A percentile compares a stretch with the other conserved stretches of the same genome.
phyloP scores from a whole-genome alignment of 768 basidiomycete genomes.

The Tephrocybe sp. region DNA sequence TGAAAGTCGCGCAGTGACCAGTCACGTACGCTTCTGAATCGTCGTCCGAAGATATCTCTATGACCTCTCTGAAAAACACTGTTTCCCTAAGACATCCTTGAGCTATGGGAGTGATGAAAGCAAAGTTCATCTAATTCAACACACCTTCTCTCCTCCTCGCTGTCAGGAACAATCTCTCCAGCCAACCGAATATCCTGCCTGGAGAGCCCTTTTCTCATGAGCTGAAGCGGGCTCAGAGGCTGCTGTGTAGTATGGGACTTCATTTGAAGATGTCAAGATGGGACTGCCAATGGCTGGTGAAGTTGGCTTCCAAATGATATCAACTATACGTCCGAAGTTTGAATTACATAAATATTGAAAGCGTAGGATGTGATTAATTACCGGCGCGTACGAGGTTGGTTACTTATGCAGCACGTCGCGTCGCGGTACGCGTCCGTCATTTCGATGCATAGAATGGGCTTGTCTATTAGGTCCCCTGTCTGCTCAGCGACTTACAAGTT shows the following conservation, averaged over 20 bases:
- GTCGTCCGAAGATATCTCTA: constrained; percentile 56
- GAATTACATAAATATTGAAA: no score
- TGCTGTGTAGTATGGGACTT: neutral
- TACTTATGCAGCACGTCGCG: no score
- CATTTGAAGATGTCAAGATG: no score
- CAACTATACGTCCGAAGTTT: no score
- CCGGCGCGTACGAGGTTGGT: no score
- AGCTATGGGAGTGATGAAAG: neutral
- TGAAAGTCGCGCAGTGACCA: neutral
- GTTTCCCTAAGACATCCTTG: neutral
- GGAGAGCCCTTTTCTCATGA: neutral
- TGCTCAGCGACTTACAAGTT: no score
- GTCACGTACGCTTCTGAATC: constrained; percentile 29
- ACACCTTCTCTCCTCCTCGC: constrained; percentile 41
- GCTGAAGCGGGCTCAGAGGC: neutral
- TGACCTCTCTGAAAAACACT: constrained; percentile 28
- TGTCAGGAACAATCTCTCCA: constrained; percentile 42
- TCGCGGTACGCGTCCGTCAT: no score
- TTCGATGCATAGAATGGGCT: no score
- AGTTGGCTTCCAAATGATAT: no score
- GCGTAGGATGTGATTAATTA: no score
- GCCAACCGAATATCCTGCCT: constrained; percentile 1
- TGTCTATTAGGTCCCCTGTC: no score
- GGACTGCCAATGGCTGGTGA: no score
- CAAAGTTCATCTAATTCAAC: neutral